Percentiles rank a stretch among this genome's conserved stretches.
Conservation (phyloP, 2,329 filamentous ascomycete genomes). For the Trichoderma lentiforme region DNA sequence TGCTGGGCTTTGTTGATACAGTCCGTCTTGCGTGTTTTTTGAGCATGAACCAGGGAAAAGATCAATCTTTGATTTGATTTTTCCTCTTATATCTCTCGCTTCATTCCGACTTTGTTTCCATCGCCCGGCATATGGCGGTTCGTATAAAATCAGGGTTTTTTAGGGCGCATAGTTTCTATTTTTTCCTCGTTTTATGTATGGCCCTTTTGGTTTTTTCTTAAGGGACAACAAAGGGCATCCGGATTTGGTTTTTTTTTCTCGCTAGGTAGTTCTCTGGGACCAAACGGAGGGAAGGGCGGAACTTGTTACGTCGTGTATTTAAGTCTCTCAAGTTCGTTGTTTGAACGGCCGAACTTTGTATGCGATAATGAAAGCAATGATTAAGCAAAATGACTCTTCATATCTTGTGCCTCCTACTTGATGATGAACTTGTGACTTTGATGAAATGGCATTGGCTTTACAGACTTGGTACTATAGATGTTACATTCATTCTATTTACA, state of each 20-base stretch:
- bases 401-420: background rate
- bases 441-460: background rate
- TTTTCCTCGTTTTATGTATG: background rate
- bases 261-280: background rate
- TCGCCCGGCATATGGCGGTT: conserved; percentile 4
- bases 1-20: background rate
- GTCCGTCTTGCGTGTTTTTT: background rate
- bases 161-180: conserved; percentile 8
- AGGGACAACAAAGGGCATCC: background rate
- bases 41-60: background rate
- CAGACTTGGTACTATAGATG: background rate
- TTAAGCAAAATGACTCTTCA: background rate
- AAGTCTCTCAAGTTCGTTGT: conserved; percentile 5
- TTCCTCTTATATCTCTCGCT: background rate
- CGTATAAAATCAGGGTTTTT: conserved; percentile 14
- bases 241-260: background rate
- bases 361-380: conserved; percentile 19
- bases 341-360: conserved; percentile 8
- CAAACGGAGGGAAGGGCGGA: background rate
- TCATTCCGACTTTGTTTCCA: background rate
- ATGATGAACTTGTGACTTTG: background rate
- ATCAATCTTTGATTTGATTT: background rate
- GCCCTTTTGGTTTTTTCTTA: background rate
- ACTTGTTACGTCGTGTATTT: conserved; percentile 14
- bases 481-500: background rate